Evolutionary conservation across 164 flowering plant species (phyloP), one percentile per base, ranked within the genome.

Genomic region (Sextonia rubra): DNA sequence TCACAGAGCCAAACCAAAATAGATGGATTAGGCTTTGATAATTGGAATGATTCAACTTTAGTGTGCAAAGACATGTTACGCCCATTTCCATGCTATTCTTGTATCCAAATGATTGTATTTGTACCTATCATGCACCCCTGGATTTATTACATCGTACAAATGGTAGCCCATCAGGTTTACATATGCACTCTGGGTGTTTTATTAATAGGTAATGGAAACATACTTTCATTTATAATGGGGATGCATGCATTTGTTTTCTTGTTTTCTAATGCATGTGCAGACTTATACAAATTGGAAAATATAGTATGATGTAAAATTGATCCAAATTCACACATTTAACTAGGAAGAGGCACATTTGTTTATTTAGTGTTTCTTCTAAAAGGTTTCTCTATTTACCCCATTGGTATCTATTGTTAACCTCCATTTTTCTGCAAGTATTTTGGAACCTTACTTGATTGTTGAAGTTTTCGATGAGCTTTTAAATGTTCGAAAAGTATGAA

Each of bases 401-500:
- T 37, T 37, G 44, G 15, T 17, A 26, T 22, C 26, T 12, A 66
- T 61, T 3, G 9, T 23, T 4, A 26, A 49, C 44, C 44, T 47
- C n/a, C n/a, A 47, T n/a, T 52, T 72, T 60, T 55, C 24, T 77
- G 77, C 83, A 93, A 97, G 97, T 55, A 52, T 74, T 52, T 80
- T 96, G 83, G 78, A 55, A 12, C 71, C 89, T 69, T 77, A 74
- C 65, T 75, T 93, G 81, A 84, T 91, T 79, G 83, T 88, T 47
- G 97, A 91, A 81, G 86, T 96, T 69, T 83, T 91, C 6, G 94
- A 93, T 84, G 98, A 98, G 60, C 85, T 92, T 17, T 93, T 98
- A 22, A 93, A 96, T 76, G 90, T 96, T 58, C 87, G 98, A 55
- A 98, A 96, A 79, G 90, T 93, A 52, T 96, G 99, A 98, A 93